Base-by-base conservation (phyloP, 2,329 filamentous ascomycete species). In the Oidium heveae region DNA sequence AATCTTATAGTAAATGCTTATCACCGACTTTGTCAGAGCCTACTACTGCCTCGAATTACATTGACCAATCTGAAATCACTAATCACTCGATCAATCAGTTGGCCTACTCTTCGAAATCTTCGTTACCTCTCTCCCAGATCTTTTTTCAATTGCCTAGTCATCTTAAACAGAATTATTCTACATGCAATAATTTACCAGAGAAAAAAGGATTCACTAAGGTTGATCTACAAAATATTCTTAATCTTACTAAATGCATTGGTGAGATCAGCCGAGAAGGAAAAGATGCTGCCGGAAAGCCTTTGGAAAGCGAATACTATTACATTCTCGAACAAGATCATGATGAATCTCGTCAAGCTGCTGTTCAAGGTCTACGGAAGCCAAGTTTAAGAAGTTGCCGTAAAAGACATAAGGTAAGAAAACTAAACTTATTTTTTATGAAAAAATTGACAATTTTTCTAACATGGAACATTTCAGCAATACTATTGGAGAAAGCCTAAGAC, bases 241-340 rank as follows among this genome's bases (percentile, higher is more conserved):
- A 87, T 64, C 71, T 72, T 24, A 84, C 85, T 6, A 68, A 75
- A 9, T 94, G 86, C 64, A 80, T 96, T 58, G 91, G 91, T 50
- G 82, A 91, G 66, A 94, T 98, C 62, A 74, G 76, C 53, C 82
- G 91, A 41, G 82, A 89, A 66, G 91, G 91, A 64, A 98, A 96
- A 68, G 91, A 98, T 65, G 91, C 91, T 5, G 89, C 91, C 0
- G 91, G 91, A 60, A 91, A 95, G 70, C 71, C 82, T 7, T 75
- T 98, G 0, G 89, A 98, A 72, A 93, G 85, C 71, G 88, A 98
- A 67, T 96, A 96, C 69, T 98, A 98, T 64, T 74, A 95, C 8
- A 84, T 88, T 0, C 89, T 96, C 66, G 74, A 79, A 63, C 91
- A 98, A 65, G 72, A 74, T 2, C 87, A 96, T 64, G 75, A 80